Conservation (phyloP, 306 rosid species). For the Medicago ruthenica region DNA sequence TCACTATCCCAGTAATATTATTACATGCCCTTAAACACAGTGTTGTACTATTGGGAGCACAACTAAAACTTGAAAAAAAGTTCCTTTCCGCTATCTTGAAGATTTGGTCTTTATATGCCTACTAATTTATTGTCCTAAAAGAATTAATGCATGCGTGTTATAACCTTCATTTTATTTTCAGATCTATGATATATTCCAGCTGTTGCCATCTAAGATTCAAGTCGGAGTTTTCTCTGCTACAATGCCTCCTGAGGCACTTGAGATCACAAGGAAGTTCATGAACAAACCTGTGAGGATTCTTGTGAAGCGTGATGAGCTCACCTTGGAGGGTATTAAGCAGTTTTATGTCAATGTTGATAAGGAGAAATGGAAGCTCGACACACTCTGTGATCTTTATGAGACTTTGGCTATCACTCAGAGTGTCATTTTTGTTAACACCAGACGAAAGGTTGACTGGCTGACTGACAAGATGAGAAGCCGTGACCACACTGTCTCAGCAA, state of each 20-base stretch:
- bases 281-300: slow-evolving; percentile 89
- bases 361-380: slow-evolving; percentile 85
- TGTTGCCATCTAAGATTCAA: slow-evolving; percentile 76
- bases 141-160: neutral
- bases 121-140: slow-evolving; percentile 1
- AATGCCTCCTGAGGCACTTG: slow-evolving; percentile 91
- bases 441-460: slow-evolving; percentile 90
- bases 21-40: neutral
- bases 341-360: slow-evolving; percentile 78
- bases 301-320: slow-evolving; percentile 88
- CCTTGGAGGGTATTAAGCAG: slow-evolving; percentile 83
- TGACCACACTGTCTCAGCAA: slow-evolving; percentile 86
- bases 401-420: slow-evolving; percentile 84
- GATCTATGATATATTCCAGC: slow-evolving; percentile 88
- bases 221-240: slow-evolving; percentile 90
- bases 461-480: slow-evolving; percentile 88
- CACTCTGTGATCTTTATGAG: slow-evolving; percentile 79
- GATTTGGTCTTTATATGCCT: neutral
- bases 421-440: slow-evolving; percentile 80
- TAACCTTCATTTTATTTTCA: slow-evolving; percentile 42
- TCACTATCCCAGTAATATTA: neutral
- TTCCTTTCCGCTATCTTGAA: neutral
- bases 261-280: slow-evolving; percentile 88
- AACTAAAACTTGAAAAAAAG: neutral
- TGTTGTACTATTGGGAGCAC: neutral